phyloP scores from a whole-genome alignment of 2,329 filamentous ascomycete species.

The Exutisphaerella laricina region DNA sequence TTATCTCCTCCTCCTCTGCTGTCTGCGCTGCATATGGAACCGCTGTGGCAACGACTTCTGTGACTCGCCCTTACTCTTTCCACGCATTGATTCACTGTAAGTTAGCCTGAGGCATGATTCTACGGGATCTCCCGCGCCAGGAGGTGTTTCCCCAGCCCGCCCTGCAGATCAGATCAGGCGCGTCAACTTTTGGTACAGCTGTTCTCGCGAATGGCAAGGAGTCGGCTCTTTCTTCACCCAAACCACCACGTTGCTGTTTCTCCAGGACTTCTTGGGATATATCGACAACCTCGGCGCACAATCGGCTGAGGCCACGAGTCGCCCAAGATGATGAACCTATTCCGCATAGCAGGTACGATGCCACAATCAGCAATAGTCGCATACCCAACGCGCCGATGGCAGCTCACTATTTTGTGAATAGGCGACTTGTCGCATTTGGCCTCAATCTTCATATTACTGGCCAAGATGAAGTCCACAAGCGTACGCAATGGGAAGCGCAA shows the following conservation, averaged over 20 bases:
- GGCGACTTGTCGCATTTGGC: constrained; percentile 92
- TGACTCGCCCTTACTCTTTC: no score
- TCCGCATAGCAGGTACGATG: constrained; percentile 58
- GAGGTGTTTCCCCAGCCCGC: no score
- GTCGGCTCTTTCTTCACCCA: no score
- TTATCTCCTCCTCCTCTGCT: no score
- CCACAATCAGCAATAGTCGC: constrained; percentile 1
- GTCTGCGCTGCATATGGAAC: no score
- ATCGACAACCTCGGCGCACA: background rate
- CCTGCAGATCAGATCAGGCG: no score
- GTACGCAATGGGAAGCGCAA: constrained; percentile 49
- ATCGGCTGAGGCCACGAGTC: background rate
- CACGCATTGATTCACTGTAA: no score
- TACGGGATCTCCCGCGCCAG: no score
- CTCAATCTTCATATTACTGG: constrained; percentile 89
- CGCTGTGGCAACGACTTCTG: no score
- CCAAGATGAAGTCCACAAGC: constrained; percentile 88
- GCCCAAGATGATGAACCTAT: constrained; percentile 64
- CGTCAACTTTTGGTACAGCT: no score
- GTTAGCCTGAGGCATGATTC: no score
- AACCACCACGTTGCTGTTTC: background rate
- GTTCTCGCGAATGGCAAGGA: no score
- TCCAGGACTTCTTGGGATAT: background rate
- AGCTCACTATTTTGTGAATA: constrained; percentile 39
- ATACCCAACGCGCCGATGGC: constrained; percentile 5